phyloP scores from a whole-genome alignment of 805 yeast genomes.

The Starmerella bacillaris region DNA sequence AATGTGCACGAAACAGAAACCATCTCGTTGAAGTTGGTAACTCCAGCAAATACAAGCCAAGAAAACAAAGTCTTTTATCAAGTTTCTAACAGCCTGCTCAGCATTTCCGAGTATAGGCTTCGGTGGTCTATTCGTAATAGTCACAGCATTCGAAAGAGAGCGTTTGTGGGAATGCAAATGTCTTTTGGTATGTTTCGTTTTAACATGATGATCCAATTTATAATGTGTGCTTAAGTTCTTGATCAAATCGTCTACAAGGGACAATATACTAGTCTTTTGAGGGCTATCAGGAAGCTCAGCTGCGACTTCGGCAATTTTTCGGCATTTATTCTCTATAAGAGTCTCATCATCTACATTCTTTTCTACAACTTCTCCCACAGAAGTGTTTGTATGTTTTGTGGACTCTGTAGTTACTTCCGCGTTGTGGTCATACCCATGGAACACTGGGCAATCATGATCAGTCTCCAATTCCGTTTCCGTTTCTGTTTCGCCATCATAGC shows the following conservation, averaged over 20 bases:
- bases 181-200: too few species aligned
- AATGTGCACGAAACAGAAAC: background rate
- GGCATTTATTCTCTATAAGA: too few species aligned
- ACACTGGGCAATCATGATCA: conserved; percentile 3
- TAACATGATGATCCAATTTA: background rate
- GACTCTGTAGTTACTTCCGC: too few species aligned
- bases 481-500: conserved; percentile 1
- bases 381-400: too few species aligned
- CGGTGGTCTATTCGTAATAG: background rate
- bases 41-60: background rate
- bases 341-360: too few species aligned
- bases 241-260: background rate
- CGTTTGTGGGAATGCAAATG: background rate
- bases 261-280: background rate
- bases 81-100: background rate
- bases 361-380: too few species aligned
- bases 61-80: background rate
- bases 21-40: background rate
- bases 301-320: too few species aligned
- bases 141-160: background rate
- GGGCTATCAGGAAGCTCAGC: too few species aligned
- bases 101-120: background rate
- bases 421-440: too few species aligned
- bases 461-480: conserved; percentile 10
- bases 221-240: background rate